Evolutionary conservation across 495 filamentous ascomycete species (phyloP).

Genomic region (Parachaetomium inaequale): DNA sequence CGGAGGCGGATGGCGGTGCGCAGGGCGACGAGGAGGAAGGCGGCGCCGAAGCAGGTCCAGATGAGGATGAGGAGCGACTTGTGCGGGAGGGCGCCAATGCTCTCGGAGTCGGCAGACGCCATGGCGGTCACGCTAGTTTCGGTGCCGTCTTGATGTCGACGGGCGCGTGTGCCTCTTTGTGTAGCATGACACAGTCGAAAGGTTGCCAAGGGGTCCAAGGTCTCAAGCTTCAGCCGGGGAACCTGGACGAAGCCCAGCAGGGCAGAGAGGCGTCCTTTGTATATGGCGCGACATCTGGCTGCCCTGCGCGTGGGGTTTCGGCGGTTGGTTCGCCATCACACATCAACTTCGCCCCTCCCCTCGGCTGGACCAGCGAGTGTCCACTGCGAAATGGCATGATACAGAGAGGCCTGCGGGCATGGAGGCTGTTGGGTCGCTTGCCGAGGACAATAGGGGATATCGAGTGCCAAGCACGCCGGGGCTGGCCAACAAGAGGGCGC

Average conservation of each 20-base stretch:
- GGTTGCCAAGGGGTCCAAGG: not conserved
- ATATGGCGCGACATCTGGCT: not conserved
- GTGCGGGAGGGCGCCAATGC: slow-evolving; percentile 28
- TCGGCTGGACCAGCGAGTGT: not conserved
- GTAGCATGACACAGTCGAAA: slow-evolving; percentile 3
- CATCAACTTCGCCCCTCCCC: not conserved
- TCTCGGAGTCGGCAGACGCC: slow-evolving; percentile 10
- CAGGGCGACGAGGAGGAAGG: slow-evolving; percentile 38
- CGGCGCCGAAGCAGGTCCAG: slow-evolving; percentile 35
- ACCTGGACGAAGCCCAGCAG: not conserved
- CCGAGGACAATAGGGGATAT: slow-evolving; percentile 7
- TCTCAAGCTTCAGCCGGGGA: not conserved
- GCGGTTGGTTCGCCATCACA: not conserved
- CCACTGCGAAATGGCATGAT: not conserved
- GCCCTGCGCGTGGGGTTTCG: not conserved
- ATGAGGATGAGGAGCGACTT: slow-evolving; percentile 32
- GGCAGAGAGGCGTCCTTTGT: not conserved
- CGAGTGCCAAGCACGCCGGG: not conserved
- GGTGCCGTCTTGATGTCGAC: not conserved
- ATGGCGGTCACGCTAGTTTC: slow-evolving; percentile 1
- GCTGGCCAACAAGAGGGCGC: slow-evolving; percentile 7
- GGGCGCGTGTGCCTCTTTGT: not conserved
- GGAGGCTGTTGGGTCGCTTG: slow-evolving; percentile 8
- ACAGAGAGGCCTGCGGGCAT: not conserved
- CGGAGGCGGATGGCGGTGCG: slow-evolving; percentile 40